A percentile compares a stretch with the other conserved stretches of the same genome.
phyloP scores from a whole-genome alignment of 164 flowering plant species.

The Pachysandra terminalis region DNA sequence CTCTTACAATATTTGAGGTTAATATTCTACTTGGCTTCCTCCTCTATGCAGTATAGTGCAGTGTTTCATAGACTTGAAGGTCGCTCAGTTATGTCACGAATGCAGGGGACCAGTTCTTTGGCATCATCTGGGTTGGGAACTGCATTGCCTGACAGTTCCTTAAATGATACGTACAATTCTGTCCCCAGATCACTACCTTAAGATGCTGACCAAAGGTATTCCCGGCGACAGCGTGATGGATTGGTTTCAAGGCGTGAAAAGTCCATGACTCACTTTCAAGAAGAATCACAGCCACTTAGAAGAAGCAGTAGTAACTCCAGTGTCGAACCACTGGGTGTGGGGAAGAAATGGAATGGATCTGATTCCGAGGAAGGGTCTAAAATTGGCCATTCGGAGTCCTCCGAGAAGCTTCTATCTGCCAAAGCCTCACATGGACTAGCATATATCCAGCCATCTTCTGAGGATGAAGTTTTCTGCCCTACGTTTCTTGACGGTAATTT shows the following conservation, averaged over 20 bases:
- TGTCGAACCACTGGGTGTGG: conserved; percentile 28
- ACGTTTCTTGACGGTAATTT: conserved; percentile 67
- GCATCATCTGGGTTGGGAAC: conserved; percentile 32
- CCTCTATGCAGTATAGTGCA: conserved; percentile 38
- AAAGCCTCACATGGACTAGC: conserved; percentile 33
- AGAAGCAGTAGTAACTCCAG: conserved; percentile 28
- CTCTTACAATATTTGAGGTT: background rate
- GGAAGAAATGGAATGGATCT: conserved; percentile 39
- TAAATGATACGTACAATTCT: conserved; percentile 22
- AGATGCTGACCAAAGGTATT: conserved; percentile 50
- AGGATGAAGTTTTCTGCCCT: conserved; percentile 73
- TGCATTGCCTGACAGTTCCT: conserved; percentile 29
- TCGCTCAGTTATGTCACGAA: conserved; percentile 31
- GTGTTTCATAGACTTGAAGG: conserved; percentile 49
- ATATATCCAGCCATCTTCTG: conserved; percentile 34
- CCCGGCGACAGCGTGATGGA: conserved; percentile 52
- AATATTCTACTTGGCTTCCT: background rate
- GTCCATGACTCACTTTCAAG: conserved; percentile 48
- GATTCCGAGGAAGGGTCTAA: conserved; percentile 43
- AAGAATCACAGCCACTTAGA: conserved; percentile 49
- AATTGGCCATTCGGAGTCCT: conserved; percentile 33
- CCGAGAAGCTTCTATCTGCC: conserved; percentile 33
- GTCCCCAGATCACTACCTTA: conserved; percentile 32
- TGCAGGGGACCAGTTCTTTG: conserved; percentile 34
- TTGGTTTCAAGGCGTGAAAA: conserved; percentile 66